Base-by-base conservation (phyloP, 495 filamentous ascomycete species). In the Penicillium macrosclerotiorum region DNA sequence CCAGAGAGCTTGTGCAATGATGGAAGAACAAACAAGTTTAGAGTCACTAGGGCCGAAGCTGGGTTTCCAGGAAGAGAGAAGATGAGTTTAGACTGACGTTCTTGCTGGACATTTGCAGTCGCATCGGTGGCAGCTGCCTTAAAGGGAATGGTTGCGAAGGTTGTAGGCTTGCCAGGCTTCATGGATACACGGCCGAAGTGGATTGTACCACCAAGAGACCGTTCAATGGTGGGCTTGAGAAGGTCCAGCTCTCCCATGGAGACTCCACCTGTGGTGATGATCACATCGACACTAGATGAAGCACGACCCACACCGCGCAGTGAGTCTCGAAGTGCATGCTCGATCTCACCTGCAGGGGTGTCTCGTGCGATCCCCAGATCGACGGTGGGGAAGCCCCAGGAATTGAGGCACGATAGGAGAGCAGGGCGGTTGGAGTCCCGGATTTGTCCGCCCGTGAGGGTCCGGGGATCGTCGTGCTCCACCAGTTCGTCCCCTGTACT, bases 231-330 rank as follows among this genome's bases (percentile, higher is more conserved):
- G 1, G 94, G 93, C 65, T 99, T 99, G 37, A 99, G 82, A 23
- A 99, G 82, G 60, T 99, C 93, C 1, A 95, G 82, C 68, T 99
- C 93, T 48, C 93, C 93, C 93, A 99, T 99, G 11, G 90, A 95
- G 16, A 96, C 93, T 14, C 93, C 94, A 24, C 93, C 93, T 0
- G 88, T 91, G 9, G 94, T 97, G 52, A 99, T 82, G 37, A 97
- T 77, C 19, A 97, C 76, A 55, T 96, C 90, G 18, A 84, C 82
- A 30, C 59, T 64, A 22, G 49, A 35, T 0, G 54, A 55, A 18
- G 60, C 51, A 0, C 54, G 61, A 23, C 68, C 67, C 4, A 72
- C 56, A 27, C 73, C 71, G 17, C 84, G 78, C 35, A 97, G 63
- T 14, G 87, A 88, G 49, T 78, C 74, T 5, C 89, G 80, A 9